Base-by-base conservation (phyloP, 2,329 filamentous ascomycete species). In the Fusarium pseudoanthophilum region DNA sequence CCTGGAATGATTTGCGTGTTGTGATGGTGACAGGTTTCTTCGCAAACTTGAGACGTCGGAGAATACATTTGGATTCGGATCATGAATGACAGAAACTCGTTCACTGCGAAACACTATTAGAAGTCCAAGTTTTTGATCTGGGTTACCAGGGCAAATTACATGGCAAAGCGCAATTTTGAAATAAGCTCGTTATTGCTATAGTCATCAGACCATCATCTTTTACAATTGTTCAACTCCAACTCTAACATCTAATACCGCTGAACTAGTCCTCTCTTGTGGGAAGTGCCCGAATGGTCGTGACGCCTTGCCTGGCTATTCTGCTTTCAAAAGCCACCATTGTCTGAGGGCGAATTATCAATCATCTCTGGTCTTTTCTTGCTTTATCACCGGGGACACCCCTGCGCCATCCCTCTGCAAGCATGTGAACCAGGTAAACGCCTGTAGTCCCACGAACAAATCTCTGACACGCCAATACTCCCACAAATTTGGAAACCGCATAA, bases 391-490 rank as follows among this genome's bases (percentile, higher is more conserved):
- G 51, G 24, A 30, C 46, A 37, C 30, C 43, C 40, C 26, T 58
- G 32, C 53, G 49, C 43, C 66, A 39, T 59, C 68, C 56, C 48
- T 62, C 55, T 55, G 42, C 56, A 65, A 55, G 51, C 20, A 39
- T 55, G 34, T 40, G 28, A 40, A 58, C 71, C 67, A 49, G 55
- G 39, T 64, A 42, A 74, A 74, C 71, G 71, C 71, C 71, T 34
- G 24, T 43, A 64, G 34, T 68, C 61, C 68, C 42, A 65, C 46
- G 62, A 73, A 52, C 51, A 59, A 68, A 71, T 67, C 32, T 60
- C 74, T 66, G 49, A 69, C 64, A 60, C 77, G 67, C 76, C 77
- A 60, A 66, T 75, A 77, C 73, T 70, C 74, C 74, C 67, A 69
- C 60, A 71, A 57, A 60, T 58, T 65, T 52, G 36, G 51, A 67